phyloP scores from a whole-genome alignment of 306 rosid species.

The Lathyrus tuberosus region DNA sequence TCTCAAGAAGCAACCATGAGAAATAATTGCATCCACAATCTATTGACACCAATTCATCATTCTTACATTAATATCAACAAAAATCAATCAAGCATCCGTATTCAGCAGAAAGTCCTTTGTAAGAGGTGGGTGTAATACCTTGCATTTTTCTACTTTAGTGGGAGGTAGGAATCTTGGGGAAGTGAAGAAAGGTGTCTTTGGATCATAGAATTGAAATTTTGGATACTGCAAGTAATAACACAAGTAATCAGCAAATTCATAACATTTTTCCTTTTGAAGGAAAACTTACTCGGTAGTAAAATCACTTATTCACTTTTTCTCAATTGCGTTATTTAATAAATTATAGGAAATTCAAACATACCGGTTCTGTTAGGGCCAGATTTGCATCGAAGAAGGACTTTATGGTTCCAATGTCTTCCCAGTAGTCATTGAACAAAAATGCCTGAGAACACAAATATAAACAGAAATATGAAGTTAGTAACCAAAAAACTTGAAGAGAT shows the following conservation, averaged over 20 bases:
- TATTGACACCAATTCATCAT: conserved; percentile 42
- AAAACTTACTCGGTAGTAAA: conserved; percentile 8
- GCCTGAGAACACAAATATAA: conserved; percentile 61
- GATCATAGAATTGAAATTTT: conserved; percentile 85
- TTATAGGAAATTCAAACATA: conserved; percentile 33
- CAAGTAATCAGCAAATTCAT: conserved; percentile 35
- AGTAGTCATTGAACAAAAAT: conserved; percentile 88
- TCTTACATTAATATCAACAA: conserved; percentile 32
- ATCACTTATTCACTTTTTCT: conserved; percentile 1
- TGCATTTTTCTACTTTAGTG: conserved; percentile 94
- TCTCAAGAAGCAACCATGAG: conserved; percentile 96
- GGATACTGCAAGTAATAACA: conserved; percentile 62
- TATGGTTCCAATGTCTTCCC: conserved; percentile 98
- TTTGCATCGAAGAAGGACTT: conserved; percentile 91
- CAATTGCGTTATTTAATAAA: conserved; percentile 5
- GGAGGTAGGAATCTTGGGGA: conserved; percentile 97
- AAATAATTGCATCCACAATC: conserved; percentile 85
- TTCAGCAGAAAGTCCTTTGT: conserved; percentile 11
- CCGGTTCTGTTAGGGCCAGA: conserved; percentile 94
- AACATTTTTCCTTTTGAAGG: conserved; percentile 5
- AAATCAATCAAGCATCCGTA: conserved; percentile 8
- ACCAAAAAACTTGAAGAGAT: background rate
- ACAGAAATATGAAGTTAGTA: conserved; percentile 15
- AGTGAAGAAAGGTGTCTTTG: conserved; percentile 95
- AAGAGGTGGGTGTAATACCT: conserved; percentile 57